Evolutionary conservation across 2,329 filamentous ascomycete species (phyloP).

Genomic region (Claviceps arundinis): DNA sequence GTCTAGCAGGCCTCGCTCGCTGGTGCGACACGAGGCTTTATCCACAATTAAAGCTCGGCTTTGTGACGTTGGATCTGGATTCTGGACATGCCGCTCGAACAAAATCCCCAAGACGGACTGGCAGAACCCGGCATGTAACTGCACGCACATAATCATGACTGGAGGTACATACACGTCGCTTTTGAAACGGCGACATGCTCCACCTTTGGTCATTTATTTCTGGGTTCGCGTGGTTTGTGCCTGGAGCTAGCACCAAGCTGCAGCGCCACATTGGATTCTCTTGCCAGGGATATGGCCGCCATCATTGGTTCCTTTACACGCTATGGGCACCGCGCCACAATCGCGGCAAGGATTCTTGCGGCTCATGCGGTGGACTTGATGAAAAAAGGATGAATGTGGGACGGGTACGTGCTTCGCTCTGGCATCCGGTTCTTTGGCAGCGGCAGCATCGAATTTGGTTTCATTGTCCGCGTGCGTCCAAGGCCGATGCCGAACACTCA

Average conservation of each 20-base stretch:
- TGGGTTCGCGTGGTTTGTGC: constrained; percentile 1
- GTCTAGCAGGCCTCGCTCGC: not conserved
- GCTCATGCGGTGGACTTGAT: not conserved
- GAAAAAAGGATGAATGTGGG: too few species aligned
- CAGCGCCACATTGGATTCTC: not conserved
- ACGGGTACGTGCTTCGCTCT: too few species aligned
- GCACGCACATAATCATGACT: not conserved
- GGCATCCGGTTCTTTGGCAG: too few species aligned
- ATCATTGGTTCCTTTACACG: not conserved
- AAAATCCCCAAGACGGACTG: not conserved
- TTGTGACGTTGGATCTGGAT: not conserved
- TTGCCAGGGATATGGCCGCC: not conserved
- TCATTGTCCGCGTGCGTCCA: not conserved
- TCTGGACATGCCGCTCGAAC: too few species aligned
- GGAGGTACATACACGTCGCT: not conserved
- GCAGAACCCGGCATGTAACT: not conserved
- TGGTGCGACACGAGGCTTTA: constrained; percentile 5
- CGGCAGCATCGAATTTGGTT: too few species aligned
- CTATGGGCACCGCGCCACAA: not conserved
- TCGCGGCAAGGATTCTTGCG: not conserved
- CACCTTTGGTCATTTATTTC: not conserved
- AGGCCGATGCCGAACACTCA: not conserved
- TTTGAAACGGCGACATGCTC: not conserved
- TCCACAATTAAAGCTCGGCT: not conserved
- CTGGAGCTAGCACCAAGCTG: constrained; percentile 1